A percentile compares a stretch with the other conserved stretches of the same genome.
Evolutionary conservation across 169 alveolate genomes (phyloP).

Genomic region (Cryptosporidium sp.): DNA sequence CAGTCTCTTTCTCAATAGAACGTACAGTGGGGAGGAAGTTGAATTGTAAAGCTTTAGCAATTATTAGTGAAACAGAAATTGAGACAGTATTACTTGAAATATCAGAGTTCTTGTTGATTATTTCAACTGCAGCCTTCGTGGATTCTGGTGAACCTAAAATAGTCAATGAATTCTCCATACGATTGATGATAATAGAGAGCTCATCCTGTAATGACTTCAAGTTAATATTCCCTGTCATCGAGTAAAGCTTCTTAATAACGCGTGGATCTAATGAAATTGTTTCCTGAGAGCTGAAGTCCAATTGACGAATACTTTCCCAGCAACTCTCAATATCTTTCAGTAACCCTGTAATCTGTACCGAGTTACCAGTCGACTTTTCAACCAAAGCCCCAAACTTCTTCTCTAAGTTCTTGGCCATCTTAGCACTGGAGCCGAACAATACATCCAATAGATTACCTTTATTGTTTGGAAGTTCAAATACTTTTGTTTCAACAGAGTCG

Average conservation of each 20-base stretch:
- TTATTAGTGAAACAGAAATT: conserved; percentile 31
- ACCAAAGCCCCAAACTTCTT: conserved; percentile 60
- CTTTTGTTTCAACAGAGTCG: conserved; percentile 14
- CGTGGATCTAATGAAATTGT: conserved; percentile 35
- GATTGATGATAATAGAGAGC: conserved; percentile 45
- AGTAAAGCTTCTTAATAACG: conserved; percentile 49
- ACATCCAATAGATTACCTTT: conserved; percentile 66
- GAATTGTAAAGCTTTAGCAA: conserved; percentile 69
- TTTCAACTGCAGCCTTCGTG: conserved; percentile 38
- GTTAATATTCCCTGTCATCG: conserved; percentile 28
- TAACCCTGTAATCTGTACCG: conserved; percentile 57
- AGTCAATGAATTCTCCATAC: conserved; percentile 23
- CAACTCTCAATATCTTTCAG: conserved; percentile 34
- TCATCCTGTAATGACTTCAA: conserved; percentile 62
- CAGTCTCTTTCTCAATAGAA: conserved; percentile 62
- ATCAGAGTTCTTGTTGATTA: conserved; percentile 45
- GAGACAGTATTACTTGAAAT: conserved; percentile 43
- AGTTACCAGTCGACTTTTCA: conserved; percentile 51
- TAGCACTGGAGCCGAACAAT: conserved; percentile 42
- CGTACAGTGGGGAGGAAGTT: conserved; percentile 74
- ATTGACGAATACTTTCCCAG: conserved; percentile 34
- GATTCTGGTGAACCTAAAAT: conserved; percentile 64
- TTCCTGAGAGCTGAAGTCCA: conserved; percentile 61
- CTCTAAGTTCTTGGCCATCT: conserved; percentile 56
- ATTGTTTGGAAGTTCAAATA: conserved; percentile 71